Conservation (phyloP, 371 early-diverging fungal genomes). For the Mucor piriformis region DNA sequence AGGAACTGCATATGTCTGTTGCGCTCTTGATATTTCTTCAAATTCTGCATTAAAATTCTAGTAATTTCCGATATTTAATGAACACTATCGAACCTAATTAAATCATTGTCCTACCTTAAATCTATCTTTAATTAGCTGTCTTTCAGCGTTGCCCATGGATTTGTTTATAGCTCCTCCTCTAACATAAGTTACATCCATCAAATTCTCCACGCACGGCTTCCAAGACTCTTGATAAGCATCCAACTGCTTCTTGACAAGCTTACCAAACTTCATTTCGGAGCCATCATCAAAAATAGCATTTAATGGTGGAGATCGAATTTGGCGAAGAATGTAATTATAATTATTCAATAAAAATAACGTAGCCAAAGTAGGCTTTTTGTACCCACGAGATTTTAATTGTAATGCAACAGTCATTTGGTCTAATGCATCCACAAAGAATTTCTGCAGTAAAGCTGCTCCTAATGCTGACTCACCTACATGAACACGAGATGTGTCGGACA, state of each 20-base stretch:
- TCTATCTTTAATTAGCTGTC: constrained; percentile 76
- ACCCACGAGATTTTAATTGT: constrained; percentile 70
- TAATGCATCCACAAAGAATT: constrained; percentile 55
- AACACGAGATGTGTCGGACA: constrained; percentile 10
- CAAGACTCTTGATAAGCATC: constrained; percentile 74
- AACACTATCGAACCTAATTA: constrained; percentile 4
- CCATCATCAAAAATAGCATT: constrained; percentile 58
- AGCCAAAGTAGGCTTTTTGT: constrained; percentile 76
- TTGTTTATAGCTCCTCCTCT: constrained; percentile 67
- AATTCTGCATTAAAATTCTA: constrained; percentile 81
- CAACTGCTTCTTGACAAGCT: constrained; percentile 59
- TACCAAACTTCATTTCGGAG: constrained; percentile 63
- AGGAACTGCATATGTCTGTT: constrained; percentile 81
- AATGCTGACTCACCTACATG: constrained; percentile 27
- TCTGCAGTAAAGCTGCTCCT: constrained; percentile 34
- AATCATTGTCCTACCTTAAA: constrained; percentile 59
- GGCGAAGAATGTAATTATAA: constrained; percentile 74
- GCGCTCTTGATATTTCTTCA: constrained; percentile 74
- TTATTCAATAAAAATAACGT: constrained; percentile 84
- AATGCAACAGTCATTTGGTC: constrained; percentile 64
- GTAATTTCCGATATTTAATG: background rate
- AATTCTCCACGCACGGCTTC: constrained; percentile 71
- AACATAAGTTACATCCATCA: constrained; percentile 78
- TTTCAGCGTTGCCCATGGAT: constrained; percentile 67
- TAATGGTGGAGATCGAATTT: constrained; percentile 62